These are phyloP conservation scores for Dictyostelium citrinum DNA, from an alignment of 78 protist species.

Conservation along the genomic window DNA sequence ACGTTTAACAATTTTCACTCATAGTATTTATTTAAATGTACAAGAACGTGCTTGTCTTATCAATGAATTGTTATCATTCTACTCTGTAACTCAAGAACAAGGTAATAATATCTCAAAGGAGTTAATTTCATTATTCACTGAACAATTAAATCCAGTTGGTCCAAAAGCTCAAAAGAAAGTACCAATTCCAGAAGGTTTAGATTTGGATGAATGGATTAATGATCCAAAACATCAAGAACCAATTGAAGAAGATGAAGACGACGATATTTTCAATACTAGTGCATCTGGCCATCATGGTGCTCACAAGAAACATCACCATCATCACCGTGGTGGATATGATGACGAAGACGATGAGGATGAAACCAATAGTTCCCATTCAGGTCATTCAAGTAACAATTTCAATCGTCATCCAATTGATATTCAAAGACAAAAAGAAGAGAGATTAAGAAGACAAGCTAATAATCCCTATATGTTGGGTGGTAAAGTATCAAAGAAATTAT, in stretches of 20 bases:
- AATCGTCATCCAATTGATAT: not conserved
- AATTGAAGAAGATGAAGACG: conserved; percentile 1
- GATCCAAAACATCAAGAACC: conserved; percentile 69
- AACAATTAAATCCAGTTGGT: conserved; percentile 91
- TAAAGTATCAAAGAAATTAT: not conserved
- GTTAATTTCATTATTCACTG: conserved; percentile 75
- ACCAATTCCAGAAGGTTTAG: conserved; percentile 83
- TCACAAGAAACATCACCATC: not conserved
- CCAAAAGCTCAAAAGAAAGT: conserved; percentile 91
- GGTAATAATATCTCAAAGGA: conserved; percentile 54
- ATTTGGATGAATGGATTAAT: conserved; percentile 78
- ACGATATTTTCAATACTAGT: conserved; percentile 20
- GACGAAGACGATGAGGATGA: not conserved
- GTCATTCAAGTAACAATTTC: not conserved
- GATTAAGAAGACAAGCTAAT: conserved; percentile 30
- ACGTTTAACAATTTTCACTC: conserved; percentile 70
- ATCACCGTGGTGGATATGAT: not conserved
- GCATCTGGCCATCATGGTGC: not conserved
- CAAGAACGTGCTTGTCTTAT: conserved; percentile 91
- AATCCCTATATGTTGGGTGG: conserved; percentile 75
- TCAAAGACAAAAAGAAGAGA: conserved; percentile 34
- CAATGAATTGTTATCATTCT: conserved; percentile 46
- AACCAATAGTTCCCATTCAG: not conserved
- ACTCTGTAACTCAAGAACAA: not conserved
- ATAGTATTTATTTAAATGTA: conserved; percentile 84